These are phyloP conservation scores for Aspergillus uvarum DNA, from an alignment of 2,329 filamentous ascomycete species.

Conservation along the genomic window DNA sequence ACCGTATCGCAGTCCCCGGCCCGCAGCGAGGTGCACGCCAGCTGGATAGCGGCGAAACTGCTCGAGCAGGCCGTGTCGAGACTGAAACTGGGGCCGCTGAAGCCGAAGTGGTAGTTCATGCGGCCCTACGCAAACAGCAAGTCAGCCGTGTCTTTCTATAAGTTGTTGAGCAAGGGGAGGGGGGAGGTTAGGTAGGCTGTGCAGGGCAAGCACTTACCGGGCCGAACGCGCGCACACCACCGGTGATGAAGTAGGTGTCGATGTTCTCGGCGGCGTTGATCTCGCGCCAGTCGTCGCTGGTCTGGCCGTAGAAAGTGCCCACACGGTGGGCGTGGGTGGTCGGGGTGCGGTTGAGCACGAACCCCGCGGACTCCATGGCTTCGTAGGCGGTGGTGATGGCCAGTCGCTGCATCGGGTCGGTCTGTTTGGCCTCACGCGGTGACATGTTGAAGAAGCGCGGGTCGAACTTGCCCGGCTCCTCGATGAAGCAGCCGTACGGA, in stretches of 20 bases:
- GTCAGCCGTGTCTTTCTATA: too few relatives aligned
- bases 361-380: constrained; percentile 44
- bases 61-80: constrained; percentile 72
- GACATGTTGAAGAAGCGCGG: constrained; percentile 78
- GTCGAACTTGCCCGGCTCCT: constrained; percentile 70
- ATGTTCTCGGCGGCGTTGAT: constrained; percentile 70
- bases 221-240: constrained; percentile 60
- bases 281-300: constrained; percentile 66
- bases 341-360: constrained; percentile 57
- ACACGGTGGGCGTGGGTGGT: constrained; percentile 63
- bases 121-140: constrained; percentile 39
- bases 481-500: constrained; percentile 69
- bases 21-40: constrained; percentile 70
- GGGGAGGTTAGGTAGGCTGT: too few relatives aligned
- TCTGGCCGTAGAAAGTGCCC: constrained; percentile 71
- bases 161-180: too few relatives aligned
- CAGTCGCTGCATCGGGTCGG: constrained; percentile 53
- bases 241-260: constrained; percentile 65
- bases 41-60: constrained; percentile 63
- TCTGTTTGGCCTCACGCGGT: constrained; percentile 69
- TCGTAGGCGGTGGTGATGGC: constrained; percentile 74
- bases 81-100: constrained; percentile 68
- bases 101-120: constrained; percentile 76
- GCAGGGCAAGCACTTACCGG: constrained; percentile 32
- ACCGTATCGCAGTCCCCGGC: constrained; percentile 76